A percentile compares a stretch with the other conserved stretches of the same genome.
These are phyloP conservation scores for Penicillium bialowiezense DNA, from an alignment of 495 filamentous ascomycete species.

Conservation along the genomic window DNA sequence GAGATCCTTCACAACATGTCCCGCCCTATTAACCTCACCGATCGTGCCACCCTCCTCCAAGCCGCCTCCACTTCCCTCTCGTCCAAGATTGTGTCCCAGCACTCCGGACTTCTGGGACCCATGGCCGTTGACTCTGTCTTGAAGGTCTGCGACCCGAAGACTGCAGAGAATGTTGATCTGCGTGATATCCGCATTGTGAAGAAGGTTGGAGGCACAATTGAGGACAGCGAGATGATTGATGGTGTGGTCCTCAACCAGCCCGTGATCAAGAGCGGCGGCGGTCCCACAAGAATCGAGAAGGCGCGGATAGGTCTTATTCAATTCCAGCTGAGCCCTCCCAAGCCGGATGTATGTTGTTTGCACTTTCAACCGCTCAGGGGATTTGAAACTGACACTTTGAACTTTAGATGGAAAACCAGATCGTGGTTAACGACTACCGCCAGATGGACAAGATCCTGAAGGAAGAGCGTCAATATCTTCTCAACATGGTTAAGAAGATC, in stretches of 20 bases:
- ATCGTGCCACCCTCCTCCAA: constrained; percentile 87
- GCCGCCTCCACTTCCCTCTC: constrained; percentile 96
- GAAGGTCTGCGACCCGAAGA: constrained; percentile 91
- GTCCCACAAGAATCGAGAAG: constrained; percentile 93
- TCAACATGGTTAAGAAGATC: constrained; percentile 99
- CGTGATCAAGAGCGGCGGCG: constrained; percentile 90
- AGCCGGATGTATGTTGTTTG: constrained; percentile 74
- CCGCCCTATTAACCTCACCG: constrained; percentile 83
- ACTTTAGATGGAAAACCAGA: constrained; percentile 94
- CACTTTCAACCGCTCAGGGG: neutral
- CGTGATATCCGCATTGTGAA: constrained; percentile 95
- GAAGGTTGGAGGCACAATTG: constrained; percentile 97
- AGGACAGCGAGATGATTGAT: constrained; percentile 96
- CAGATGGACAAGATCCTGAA: constrained; percentile 99
- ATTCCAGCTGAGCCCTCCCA: constrained; percentile 96
- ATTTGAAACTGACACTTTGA: neutral
- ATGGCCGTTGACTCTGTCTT: constrained; percentile 97
- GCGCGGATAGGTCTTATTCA: constrained; percentile 95
- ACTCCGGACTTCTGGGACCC: constrained; percentile 85
- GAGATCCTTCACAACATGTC: constrained; percentile 93
- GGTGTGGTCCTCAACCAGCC: constrained; percentile 89
- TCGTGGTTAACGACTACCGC: constrained; percentile 97
- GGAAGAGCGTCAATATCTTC: constrained; percentile 94
- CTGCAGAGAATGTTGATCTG: constrained; percentile 92
- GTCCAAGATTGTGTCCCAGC: constrained; percentile 96